phyloP scores from a whole-genome alignment of 2,329 filamentous ascomycete species.

The Botrytis squamosa region DNA sequence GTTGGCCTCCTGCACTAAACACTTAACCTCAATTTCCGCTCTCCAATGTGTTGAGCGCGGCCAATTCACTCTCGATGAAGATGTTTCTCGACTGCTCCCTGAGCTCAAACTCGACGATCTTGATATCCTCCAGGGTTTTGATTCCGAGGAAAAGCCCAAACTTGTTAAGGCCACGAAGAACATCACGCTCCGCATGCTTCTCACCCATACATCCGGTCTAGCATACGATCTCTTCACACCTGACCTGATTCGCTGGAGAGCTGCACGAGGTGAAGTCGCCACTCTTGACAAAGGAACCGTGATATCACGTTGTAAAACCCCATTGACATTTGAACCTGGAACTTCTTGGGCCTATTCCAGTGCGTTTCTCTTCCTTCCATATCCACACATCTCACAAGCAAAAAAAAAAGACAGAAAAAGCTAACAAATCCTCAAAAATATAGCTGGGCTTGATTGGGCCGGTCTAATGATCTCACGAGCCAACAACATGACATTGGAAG shows the following conservation, averaged over 20 bases:
- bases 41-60: slow-evolving; percentile 59
- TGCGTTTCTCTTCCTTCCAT: slow-evolving; percentile 52
- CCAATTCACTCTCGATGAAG: slow-evolving; percentile 49
- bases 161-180: slow-evolving; percentile 26
- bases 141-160: slow-evolving; percentile 28
- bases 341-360: slow-evolving; percentile 57
- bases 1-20: slow-evolving; percentile 58
- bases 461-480: slow-evolving; percentile 49
- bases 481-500: slow-evolving; percentile 25
- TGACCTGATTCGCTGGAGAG: slow-evolving; percentile 21
- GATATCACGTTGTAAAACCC: slow-evolving; percentile 32
- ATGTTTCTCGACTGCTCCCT: slow-evolving; percentile 31
- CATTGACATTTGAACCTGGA: slow-evolving; percentile 63
- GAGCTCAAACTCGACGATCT: slow-evolving; percentile 36
- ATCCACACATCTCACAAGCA: background rate
- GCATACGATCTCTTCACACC: slow-evolving; percentile 26
- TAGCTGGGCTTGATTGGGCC: slow-evolving; percentile 51
- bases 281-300: slow-evolving; percentile 1
- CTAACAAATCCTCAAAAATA: background rate
- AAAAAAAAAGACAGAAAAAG: background rate
- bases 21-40: slow-evolving; percentile 50
- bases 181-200: slow-evolving; percentile 36
- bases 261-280: slow-evolving; percentile 21
- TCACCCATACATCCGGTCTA: slow-evolving; percentile 33
- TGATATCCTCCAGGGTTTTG: slow-evolving; percentile 33